These are phyloP conservation scores for Phalaenopsis aphrodite DNA, from an alignment of 106 monocot genomes.

Conservation along the genomic window DNA sequence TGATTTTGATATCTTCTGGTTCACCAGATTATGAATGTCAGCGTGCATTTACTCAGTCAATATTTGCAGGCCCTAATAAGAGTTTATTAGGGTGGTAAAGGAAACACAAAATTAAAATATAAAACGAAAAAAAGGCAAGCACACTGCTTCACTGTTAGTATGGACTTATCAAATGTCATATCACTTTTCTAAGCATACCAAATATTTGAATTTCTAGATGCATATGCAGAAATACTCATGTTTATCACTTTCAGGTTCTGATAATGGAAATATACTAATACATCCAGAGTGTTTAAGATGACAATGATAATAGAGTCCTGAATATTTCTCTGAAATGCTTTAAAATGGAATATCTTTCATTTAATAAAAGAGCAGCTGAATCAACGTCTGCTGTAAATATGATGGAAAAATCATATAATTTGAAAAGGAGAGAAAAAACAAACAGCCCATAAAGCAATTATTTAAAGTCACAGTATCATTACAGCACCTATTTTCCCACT, in stretches of 20 bases:
- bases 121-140: no score
- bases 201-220: background rate
- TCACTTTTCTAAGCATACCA: background rate
- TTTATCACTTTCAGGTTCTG: background rate
- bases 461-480: constrained; percentile 9
- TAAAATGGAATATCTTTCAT: background rate
- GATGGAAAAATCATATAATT: background rate
- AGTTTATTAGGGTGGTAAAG: no score
- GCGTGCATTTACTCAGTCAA: no score
- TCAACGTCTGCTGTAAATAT: background rate
- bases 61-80: no score
- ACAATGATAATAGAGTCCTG: background rate
- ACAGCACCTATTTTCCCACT: background rate
- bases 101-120: no score
- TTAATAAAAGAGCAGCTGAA: background rate
- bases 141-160: no score
- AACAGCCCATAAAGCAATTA: constrained; percentile 4
- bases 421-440: background rate
- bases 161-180: background rate
- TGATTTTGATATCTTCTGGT: background rate
- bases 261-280: background rate
- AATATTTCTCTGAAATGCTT: background rate
- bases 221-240: background rate
- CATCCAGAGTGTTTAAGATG: background rate
- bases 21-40: background rate